phyloP scores from a whole-genome alignment of 495 filamentous ascomycete species.

The Hyaloscypha finlandica region DNA sequence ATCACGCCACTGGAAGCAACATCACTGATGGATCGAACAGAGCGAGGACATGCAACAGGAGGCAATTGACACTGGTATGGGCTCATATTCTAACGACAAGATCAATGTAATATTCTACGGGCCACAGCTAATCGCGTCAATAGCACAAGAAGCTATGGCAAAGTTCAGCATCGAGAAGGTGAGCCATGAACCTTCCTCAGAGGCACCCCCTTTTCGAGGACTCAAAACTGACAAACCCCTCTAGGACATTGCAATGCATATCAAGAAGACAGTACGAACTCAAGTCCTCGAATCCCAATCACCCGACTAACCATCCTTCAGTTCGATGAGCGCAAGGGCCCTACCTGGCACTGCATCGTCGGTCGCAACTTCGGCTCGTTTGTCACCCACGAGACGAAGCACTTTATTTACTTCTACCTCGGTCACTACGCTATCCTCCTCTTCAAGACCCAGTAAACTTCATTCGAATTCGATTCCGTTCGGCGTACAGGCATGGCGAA shows the following conservation, averaged over 20 bases:
- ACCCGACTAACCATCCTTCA: conserved; percentile 38
- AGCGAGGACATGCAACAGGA: conserved; percentile 96
- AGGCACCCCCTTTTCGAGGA: not conserved
- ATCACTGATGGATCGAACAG: conserved; percentile 46
- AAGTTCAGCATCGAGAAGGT: conserved; percentile 95
- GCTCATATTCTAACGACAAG: not conserved
- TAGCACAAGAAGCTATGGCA: conserved; percentile 91
- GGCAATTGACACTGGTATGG: conserved; percentile 89
- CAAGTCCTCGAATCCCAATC: not conserved
- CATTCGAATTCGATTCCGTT: not conserved
- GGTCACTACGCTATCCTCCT: conserved; percentile 97
- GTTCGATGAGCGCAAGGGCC: conserved; percentile 90
- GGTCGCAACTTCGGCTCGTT: conserved; percentile 99
- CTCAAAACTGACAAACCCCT: conserved; percentile 8
- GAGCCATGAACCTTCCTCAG: conserved; percentile 18
- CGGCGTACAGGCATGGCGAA: conserved; percentile 6
- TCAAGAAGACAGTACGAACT: conserved; percentile 81
- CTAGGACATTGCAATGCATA: conserved; percentile 94
- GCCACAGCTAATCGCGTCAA: conserved; percentile 14
- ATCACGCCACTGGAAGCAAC: not conserved
- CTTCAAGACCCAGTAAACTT: conserved; percentile 91
- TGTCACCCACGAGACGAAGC: conserved; percentile 98
- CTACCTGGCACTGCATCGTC: conserved; percentile 98
- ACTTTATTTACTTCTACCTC: conserved; percentile 99
- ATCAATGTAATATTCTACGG: not conserved